Percentiles rank a stretch among this genome's conserved stretches.
phyloP scores from a whole-genome alignment of 1,139 yeast genomes.

The Hyphopichia khmerensis region DNA sequence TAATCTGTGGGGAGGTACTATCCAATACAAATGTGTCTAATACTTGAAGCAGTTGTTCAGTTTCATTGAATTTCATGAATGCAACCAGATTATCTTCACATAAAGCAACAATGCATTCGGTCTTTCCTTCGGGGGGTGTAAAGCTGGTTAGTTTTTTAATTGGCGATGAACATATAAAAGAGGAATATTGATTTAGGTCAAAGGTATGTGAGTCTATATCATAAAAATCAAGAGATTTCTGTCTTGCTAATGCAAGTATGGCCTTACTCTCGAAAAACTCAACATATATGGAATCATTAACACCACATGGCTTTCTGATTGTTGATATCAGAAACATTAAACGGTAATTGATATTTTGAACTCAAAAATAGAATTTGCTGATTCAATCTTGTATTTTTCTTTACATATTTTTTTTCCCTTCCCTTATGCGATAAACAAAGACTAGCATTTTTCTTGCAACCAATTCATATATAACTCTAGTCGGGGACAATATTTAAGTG shows the following conservation, averaged over 20 bases:
- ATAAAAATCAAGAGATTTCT: neutral
- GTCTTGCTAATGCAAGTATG: neutral
- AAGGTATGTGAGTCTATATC: neutral
- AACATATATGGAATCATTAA: neutral
- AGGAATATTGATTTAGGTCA: neutral
- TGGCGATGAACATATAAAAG: neutral
- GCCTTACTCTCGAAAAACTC: neutral
- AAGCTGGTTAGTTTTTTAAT: neutral
- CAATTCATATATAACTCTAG: too few relatives aligned
- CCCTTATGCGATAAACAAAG: too few relatives aligned
- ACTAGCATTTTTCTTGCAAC: too few relatives aligned
- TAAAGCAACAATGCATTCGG: neutral
- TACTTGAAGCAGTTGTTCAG: neutral
- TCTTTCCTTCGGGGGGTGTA: neutral
- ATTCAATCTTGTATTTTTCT: neutral
- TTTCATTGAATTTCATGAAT: neutral
- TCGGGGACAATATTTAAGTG: too few relatives aligned
- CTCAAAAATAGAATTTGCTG: too few relatives aligned
- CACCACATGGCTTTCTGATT: neutral
- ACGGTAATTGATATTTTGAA: too few relatives aligned
- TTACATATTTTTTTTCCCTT: too few relatives aligned
- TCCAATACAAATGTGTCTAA: neutral
- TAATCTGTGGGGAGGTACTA: neutral
- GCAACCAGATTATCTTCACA: neutral
- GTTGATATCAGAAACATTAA: neutral